A percentile compares a stretch with the other conserved stretches of the same genome.
Conservation (phyloP, 2,329 filamentous ascomycete genomes). For the Macroventuria anomochaeta region DNA sequence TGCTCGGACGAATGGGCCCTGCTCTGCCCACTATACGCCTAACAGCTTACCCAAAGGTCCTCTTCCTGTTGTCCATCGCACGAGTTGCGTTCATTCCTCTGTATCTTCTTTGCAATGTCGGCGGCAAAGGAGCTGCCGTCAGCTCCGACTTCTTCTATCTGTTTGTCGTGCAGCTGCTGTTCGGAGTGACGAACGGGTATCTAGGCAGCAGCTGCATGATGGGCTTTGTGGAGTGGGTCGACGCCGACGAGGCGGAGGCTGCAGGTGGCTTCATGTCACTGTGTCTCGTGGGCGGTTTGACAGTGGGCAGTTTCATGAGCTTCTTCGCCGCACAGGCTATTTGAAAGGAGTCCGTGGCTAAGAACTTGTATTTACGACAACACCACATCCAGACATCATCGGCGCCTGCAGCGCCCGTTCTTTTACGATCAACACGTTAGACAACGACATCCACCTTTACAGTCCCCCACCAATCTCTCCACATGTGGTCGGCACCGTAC, state of each 20-base stretch:
- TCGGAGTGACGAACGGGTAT: slow-evolving; percentile 87
- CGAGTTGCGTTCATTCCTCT: slow-evolving; percentile 78
- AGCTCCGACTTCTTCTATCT: slow-evolving; percentile 88
- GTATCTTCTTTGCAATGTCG: slow-evolving; percentile 89
- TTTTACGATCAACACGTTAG: too few relatives aligned
- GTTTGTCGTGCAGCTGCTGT: slow-evolving; percentile 79
- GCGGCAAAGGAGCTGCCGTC: slow-evolving; percentile 71
- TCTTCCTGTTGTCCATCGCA: slow-evolving; percentile 72
- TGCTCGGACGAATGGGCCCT: slow-evolving; percentile 75
- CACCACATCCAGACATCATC: too few relatives aligned
- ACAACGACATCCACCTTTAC: too few relatives aligned
- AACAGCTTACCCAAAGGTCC: slow-evolving; percentile 65
- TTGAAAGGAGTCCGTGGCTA: neutral
- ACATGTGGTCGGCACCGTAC: too few relatives aligned
- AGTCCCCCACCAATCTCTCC: too few relatives aligned
- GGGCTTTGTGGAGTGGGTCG: slow-evolving; percentile 81
- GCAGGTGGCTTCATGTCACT: slow-evolving; percentile 94
- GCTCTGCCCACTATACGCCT: slow-evolving; percentile 63
- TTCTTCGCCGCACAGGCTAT: slow-evolving; percentile 57
- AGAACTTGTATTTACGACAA: too few relatives aligned
- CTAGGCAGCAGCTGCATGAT: slow-evolving; percentile 91
- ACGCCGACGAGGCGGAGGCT: slow-evolving; percentile 81
- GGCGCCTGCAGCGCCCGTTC: too few relatives aligned
- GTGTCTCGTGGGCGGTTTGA: slow-evolving; percentile 83
- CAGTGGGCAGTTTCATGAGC: slow-evolving; percentile 85